Conservation (phyloP, 345 rosid species). For the Clarkia xantiana region DNA sequence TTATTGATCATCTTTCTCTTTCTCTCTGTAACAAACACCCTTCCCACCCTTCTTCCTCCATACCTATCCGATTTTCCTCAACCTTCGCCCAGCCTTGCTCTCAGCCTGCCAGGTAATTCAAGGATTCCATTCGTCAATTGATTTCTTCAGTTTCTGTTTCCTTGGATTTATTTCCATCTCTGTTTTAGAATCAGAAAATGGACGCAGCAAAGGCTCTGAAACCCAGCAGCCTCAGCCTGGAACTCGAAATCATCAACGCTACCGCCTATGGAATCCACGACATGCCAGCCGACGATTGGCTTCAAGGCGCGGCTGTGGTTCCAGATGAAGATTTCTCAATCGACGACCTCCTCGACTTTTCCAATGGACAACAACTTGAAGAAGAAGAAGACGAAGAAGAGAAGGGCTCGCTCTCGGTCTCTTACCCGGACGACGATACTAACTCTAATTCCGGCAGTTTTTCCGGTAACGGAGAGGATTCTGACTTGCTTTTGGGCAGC, state of each 20-base stretch:
- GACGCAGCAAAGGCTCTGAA: conserved; percentile 6
- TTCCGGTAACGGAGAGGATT: conserved; percentile 4
- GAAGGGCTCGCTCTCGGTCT: conserved; percentile 3
- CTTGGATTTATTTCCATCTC: too few relatives aligned
- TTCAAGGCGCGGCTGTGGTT: neutral
- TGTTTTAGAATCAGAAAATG: neutral
- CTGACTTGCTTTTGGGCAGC: conserved; percentile 12
- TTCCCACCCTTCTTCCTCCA: too few relatives aligned
- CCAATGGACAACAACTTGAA: conserved; percentile 14
- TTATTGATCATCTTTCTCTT: too few relatives aligned
- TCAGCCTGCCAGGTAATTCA: too few relatives aligned
- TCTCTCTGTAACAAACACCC: too few relatives aligned
- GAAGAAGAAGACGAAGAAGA: conserved; percentile 9
- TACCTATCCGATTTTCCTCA: too few relatives aligned
- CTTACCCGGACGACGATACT: conserved; percentile 8
- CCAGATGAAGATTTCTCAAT: conserved; percentile 22
- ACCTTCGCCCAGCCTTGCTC: too few relatives aligned
- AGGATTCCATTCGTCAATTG: too few relatives aligned
- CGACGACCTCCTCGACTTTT: conserved; percentile 31
- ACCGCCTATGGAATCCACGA: neutral
- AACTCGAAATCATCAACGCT: neutral
- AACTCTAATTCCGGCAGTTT: conserved; percentile 7
- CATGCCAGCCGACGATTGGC: conserved; percentile 1
- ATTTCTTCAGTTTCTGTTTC: too few relatives aligned
- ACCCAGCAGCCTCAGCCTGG: conserved; percentile 8